Percentiles rank a stretch among this genome's conserved stretches.
Evolutionary conservation across 2,329 filamentous ascomycete genomes (phyloP).

Genomic region (Spiromastix sp.): DNA sequence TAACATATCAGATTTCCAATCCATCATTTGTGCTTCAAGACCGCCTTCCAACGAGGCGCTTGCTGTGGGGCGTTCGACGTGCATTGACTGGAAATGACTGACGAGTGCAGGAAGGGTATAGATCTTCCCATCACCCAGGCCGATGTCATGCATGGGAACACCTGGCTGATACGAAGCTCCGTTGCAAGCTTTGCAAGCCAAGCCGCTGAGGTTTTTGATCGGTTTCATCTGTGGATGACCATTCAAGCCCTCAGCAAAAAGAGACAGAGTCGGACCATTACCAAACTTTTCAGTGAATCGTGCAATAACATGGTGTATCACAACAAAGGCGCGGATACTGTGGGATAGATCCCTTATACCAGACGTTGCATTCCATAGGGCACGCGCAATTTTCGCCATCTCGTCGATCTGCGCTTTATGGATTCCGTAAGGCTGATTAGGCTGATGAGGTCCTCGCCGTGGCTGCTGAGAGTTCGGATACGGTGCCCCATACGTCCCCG

Average conservation of each 20-base stretch:
- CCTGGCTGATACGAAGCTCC: slow-evolving; percentile 7
- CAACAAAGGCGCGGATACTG: slow-evolving; percentile 51
- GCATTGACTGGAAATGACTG: slow-evolving; percentile 28
- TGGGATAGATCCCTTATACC: slow-evolving; percentile 52
- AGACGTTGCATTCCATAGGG: slow-evolving; percentile 53
- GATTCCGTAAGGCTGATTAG: slow-evolving; percentile 28
- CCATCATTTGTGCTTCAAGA: slow-evolving; percentile 22
- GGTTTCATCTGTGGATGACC: slow-evolving; percentile 48
- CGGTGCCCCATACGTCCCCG: slow-evolving; percentile 7
- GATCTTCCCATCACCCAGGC: slow-evolving; percentile 13
- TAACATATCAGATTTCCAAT: slow-evolving; percentile 55
- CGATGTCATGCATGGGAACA: slow-evolving; percentile 9
- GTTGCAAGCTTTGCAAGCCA: slow-evolving; percentile 46
- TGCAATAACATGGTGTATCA: slow-evolving; percentile 53
- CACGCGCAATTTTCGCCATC: slow-evolving; percentile 46
- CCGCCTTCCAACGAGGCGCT: slow-evolving; percentile 12
- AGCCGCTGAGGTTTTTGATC: slow-evolving; percentile 43
- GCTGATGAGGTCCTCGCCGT: slow-evolving; percentile 9
- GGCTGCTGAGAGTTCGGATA: slow-evolving; percentile 8
- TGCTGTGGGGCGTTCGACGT: slow-evolving; percentile 21
- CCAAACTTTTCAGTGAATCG: slow-evolving; percentile 49
- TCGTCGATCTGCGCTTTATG: slow-evolving; percentile 42
- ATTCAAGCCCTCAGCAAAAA: slow-evolving; percentile 51
- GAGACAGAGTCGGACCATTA: slow-evolving; percentile 45
- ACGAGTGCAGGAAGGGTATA: slow-evolving; percentile 23